A percentile compares a stretch with the other conserved stretches of the same genome.
Evolutionary conservation across 495 filamentous ascomycete genomes (phyloP).

Genomic region (Lophium mytilinum): DNA sequence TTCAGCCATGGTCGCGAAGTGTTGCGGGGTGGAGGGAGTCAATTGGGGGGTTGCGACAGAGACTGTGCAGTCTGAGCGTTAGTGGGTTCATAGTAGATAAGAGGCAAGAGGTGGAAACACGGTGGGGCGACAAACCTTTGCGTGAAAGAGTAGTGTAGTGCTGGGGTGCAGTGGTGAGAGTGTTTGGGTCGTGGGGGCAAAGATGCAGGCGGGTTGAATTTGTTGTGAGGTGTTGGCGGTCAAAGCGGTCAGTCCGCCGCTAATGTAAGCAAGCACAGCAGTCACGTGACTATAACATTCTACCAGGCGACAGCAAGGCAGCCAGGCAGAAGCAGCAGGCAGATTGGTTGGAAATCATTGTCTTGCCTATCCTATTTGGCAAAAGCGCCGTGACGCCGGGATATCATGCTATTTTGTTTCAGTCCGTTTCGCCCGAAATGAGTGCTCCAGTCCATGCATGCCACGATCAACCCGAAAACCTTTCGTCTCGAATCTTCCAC

Average conservation of each 20-base stretch:
- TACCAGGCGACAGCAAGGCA: slow-evolving; percentile 17
- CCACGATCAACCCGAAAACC: slow-evolving; percentile 16
- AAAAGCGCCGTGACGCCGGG: slow-evolving; percentile 13
- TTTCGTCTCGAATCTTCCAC: not conserved
- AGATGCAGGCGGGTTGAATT: slow-evolving; percentile 5
- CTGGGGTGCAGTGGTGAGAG: slow-evolving; percentile 7
- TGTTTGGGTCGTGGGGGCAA: slow-evolving; percentile 24
- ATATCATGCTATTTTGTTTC: slow-evolving; percentile 27
- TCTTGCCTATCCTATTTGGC: not conserved
- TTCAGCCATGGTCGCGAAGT: slow-evolving; percentile 30
- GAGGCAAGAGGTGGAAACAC: not conserved
- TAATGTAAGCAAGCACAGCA: not conserved
- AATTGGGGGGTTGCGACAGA: slow-evolving; percentile 16
- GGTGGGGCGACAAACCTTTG: slow-evolving; percentile 2
- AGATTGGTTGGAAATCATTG: not conserved
- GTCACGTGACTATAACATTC: not conserved
- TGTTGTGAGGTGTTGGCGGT: slow-evolving; percentile 19
- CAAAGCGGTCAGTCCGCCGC: slow-evolving; percentile 8
- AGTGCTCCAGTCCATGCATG: slow-evolving; percentile 25
- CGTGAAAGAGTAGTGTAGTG: not conserved
- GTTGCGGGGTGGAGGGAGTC: slow-evolving; percentile 29
- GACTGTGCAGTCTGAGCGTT: slow-evolving; percentile 5
- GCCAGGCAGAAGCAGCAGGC: not conserved
- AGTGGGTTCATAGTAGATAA: not conserved
- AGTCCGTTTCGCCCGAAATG: slow-evolving; percentile 1